Evolutionary conservation across 75 land plant genomes (phyloP), one percentile per base, ranked within the genome.

Genomic region (Selaginella moellendorffii): DNA sequence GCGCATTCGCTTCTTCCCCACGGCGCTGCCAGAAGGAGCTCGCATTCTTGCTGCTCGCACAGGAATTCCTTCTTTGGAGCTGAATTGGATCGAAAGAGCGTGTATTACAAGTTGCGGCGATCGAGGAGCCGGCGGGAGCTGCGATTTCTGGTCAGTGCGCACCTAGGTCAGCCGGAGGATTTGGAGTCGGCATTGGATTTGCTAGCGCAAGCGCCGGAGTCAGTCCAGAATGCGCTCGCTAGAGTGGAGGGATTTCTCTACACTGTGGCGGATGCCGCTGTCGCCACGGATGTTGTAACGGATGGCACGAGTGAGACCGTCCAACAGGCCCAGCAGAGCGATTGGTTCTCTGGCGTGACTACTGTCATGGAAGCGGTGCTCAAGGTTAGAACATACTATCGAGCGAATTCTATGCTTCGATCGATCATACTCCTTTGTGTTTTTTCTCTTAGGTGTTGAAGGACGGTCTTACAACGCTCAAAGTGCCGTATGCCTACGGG

Each of bases 401-500:
- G 46, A 36, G 46, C 14, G 46, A 36, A 5, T 5, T 36, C 14
- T 36, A 14, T 36, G 46, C 10, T 36, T 36, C n/a, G 19, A 2
- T 62, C 27, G 27, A 29, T 29, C n/a, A 30, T 70, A 0, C 27
- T 54, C 22, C 19, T 54, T 2, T 69, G 54, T 17, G 30, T 24
- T 17, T 42, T 65, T 68, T 29, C 76, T n/a, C n/a, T n/a, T n/a
- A 92, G 97, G 74, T 92, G 56, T 66, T 92, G 69, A 88, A 88
- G 69, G 96, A 77, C 74, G 96, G 90, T 20, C 68, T 92, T 10
- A 69, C 82, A 18, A 70, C 81, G 46, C 14, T 88, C 26, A 83
- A 88, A 73, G 81, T 85, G 22, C 97, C 97, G 0, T 88, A 92
- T 73, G 28, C 97, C 17, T 92, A 92, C 80, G 97, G 97, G 22